phyloP scores from a whole-genome alignment of 2,329 filamentous ascomycete species.

The Bertia moriformis region DNA sequence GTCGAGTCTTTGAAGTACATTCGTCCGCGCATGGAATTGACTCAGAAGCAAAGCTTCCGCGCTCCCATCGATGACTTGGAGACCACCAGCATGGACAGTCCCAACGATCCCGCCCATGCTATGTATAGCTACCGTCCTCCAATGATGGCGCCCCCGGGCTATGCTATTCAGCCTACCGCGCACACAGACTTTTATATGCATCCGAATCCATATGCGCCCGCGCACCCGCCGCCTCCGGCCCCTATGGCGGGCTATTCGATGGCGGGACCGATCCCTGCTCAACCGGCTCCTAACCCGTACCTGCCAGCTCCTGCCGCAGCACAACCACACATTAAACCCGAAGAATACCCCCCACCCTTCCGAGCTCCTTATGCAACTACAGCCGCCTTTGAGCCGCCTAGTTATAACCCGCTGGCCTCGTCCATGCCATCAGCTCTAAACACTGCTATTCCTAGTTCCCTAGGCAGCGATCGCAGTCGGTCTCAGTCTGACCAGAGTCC shows the following conservation, averaged over 20 bases:
- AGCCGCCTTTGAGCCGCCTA: slow-evolving; percentile 5
- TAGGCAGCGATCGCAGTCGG: slow-evolving; percentile 18
- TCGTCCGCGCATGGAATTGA: slow-evolving; percentile 39
- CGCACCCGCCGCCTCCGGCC: slow-evolving; percentile 6
- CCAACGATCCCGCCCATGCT: neutral
- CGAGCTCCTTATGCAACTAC: neutral
- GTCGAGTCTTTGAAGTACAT: slow-evolving; percentile 33
- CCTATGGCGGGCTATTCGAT: slow-evolving; percentile 18
- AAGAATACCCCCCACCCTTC: slow-evolving; percentile 15
- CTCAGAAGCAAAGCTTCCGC: slow-evolving; percentile 51
- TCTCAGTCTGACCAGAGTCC: slow-evolving; percentile 18
- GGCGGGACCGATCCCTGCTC: slow-evolving; percentile 13
- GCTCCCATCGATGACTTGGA: slow-evolving; percentile 48
- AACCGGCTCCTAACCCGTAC: slow-evolving; percentile 18
- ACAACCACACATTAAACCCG: slow-evolving; percentile 15
- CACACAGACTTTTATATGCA: slow-evolving; percentile 20
- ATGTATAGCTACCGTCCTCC: slow-evolving; percentile 7
- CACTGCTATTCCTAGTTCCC: slow-evolving; percentile 13
- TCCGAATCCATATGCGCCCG: slow-evolving; percentile 12
- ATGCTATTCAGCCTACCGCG: slow-evolving; percentile 16
- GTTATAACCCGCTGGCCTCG: slow-evolving; percentile 15
- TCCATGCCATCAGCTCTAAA: slow-evolving; percentile 15
- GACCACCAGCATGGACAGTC: neutral
- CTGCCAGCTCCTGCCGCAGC: slow-evolving; percentile 14
- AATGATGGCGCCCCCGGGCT: slow-evolving; percentile 16